Evolutionary conservation across 2,329 filamentous ascomycete species (phyloP), one percentile per base, ranked within the genome.

Genomic region (Ophiostoma triangulosporum): DNA sequence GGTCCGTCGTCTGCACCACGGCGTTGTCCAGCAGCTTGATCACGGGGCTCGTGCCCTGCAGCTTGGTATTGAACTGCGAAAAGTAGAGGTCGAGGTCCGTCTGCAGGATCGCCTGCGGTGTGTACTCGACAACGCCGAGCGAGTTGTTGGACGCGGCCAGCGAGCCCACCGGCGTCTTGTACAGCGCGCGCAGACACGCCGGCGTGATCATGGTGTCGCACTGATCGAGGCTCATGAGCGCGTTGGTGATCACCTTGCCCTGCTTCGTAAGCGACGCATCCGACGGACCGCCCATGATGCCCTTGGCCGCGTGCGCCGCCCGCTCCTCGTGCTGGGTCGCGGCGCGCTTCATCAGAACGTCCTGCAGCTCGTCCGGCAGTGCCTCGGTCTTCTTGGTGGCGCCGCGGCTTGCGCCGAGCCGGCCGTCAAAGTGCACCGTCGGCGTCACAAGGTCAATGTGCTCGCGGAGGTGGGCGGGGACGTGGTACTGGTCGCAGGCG

Each of bases 181-280:
- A 76, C 20, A 77, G 64, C 5, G 73, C 70, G 43, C 70, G 69
- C 50, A 80, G 68, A 59, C 79, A 83, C 40, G 70, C 70, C 0
- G 77, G 76, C 0, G 77, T 81, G 57, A 82, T 78, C 60, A 74
- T 71, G 14, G 65, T 64, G 58, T 76, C 72, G 61, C 80, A 83
- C 52, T 69, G 62, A 29, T 55, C 52, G 12, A 67, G 62, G 35
- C 58, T 58, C 57, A 65, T 61, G 38, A 66, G 57, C 1, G 64
- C 64, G 48, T 64, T 65, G 50, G 57, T 55, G 43, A 66, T 59
- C 12, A 53, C 50, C 12, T 57, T 61, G 26, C 64, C 64, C 54
- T 67, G 61, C 58, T 67, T 67, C 0, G 65, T 62, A 22, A 61
- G 60, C 40, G 60, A 61, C 9, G 59, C 59, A 20, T 60, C 58